Base-by-base conservation (phyloP, 768 basidiomycete genomes). In the Termitomyces sp. region DNA sequence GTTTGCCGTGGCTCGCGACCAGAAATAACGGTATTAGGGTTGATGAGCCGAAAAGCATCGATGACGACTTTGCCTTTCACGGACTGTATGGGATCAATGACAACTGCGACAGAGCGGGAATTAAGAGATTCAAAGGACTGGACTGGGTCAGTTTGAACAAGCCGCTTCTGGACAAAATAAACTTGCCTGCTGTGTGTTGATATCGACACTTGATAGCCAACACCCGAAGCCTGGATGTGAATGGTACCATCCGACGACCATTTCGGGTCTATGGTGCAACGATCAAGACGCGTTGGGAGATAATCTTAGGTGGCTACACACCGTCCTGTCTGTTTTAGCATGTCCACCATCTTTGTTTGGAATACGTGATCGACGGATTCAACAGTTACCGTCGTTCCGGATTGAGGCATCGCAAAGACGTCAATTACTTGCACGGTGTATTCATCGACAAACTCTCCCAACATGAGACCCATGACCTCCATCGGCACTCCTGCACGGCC, bases 171-270 rank as follows among this genome's bases (percentile, higher is more conserved):
- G 25, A 11, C 31, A 31, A 22, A 56, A 43, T 25, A 25, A 32
- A 66, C 75, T 56, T 52, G 89, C 95, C 77, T 98, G 97, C 66
- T 99, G 97, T 4, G 97, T 99, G 73, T 98, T 97, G 67, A 98
- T 94, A 74, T 99, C 97, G 20, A 98, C 96, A 63, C 93, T 94
- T 43, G 95, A 98, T 38, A 99, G 77, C 97, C 97, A 99, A 70
- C 97, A 99, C 5, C 97, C 97, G 72, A 98, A 99, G 35, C 97
- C 97, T 52, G 97, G 97, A 77, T 99, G 97, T 36, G 97, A 98
- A 73, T 99, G 97, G 67, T 99, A 99, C 97, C 97, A 99, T 3
- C 97, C 97, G 1, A 99, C 97, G 5, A 98, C 97, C 86, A 89
- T 91, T 76, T 98, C 97, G 31, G 96, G 91, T 63, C 95, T 87